Evolutionary conservation across 1,284 basidiomycete species (phyloP).

Genomic region (Cerrena zonata): DNA sequence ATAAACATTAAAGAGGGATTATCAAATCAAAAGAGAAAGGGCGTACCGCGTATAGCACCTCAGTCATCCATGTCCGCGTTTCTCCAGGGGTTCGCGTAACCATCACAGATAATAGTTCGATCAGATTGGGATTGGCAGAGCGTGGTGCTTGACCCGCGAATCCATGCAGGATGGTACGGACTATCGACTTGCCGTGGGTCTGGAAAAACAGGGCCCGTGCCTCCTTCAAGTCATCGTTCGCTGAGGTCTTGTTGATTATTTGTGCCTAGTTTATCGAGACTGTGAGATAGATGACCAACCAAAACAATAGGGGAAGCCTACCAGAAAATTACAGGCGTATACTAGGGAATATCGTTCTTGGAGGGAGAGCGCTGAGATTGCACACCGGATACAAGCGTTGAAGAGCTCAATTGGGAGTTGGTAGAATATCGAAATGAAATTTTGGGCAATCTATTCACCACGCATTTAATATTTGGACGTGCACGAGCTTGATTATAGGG

Average conservation of each 20-base stretch:
- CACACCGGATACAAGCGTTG: constrained; percentile 68
- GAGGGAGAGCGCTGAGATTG: constrained; percentile 63
- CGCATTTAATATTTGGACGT: too few species aligned
- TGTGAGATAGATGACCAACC: constrained; percentile 1
- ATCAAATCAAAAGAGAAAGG: background rate
- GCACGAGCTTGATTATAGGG: background rate
- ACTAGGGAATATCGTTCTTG: constrained; percentile 86
- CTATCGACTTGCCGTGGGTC: constrained; percentile 62
- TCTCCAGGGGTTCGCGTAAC: constrained; percentile 49
- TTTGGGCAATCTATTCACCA: constrained; percentile 55
- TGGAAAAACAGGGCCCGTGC: constrained; percentile 48
- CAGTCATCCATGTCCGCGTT: constrained; percentile 64
- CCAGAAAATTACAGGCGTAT: constrained; percentile 76
- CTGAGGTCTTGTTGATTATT: constrained; percentile 58
- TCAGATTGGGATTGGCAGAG: constrained; percentile 76
- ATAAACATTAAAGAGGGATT: background rate
- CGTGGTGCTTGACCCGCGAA: constrained; percentile 79
- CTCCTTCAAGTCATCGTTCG: constrained; percentile 46
- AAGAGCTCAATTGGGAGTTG: constrained; percentile 61
- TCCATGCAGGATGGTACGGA: constrained; percentile 68
- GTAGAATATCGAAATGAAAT: constrained; percentile 70
- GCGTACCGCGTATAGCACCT: constrained; percentile 66
- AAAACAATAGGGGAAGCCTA: constrained; percentile 43
- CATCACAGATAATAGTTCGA: constrained; percentile 70
- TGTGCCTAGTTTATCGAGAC: constrained; percentile 40